Conservation (phyloP, 768 basidiomycete genomes). For the Collybiopsis confluens region DNA sequence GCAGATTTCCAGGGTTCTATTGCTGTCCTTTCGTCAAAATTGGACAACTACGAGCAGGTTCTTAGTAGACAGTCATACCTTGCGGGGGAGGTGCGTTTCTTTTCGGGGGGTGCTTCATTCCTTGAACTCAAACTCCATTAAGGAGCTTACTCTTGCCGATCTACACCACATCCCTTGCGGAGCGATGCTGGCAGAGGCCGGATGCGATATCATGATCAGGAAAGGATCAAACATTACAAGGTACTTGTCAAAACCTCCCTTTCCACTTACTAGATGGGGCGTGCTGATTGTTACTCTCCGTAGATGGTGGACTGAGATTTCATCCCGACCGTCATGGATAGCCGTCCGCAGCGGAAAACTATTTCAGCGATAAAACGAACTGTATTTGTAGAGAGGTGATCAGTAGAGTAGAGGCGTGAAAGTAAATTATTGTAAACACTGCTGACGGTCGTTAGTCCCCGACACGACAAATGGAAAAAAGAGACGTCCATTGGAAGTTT, state of each 20-base stretch:
- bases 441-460: too few species aligned
- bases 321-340: conserved; percentile 36
- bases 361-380: too few species aligned
- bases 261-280: background rate
- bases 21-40: conserved; percentile 29
- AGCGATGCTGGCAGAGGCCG: conserved; percentile 8
- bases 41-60: conserved; percentile 51
- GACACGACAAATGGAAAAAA: background rate
- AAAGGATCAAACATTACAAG: conserved; percentile 33
- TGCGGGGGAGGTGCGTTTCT: conserved; percentile 48
- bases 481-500: background rate
- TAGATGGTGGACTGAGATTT: conserved; percentile 47
- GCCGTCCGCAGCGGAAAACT: conserved; percentile 1
- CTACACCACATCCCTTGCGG: conserved; percentile 43
- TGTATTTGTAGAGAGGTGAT: too few species aligned
- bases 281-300: background rate
- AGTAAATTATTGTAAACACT: too few species aligned
- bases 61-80: conserved; percentile 50
- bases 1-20: conserved; percentile 22
- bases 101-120: background rate
- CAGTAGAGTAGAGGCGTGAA: too few species aligned
- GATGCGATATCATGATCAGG: conserved; percentile 19
- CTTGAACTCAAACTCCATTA: background rate
- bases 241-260: conserved; percentile 18
- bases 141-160: conserved; percentile 45